Percentiles rank a stretch among this genome's conserved stretches.
phyloP scores from a whole-genome alignment of 2,329 filamentous ascomycete genomes.

The Sclerotinia trifoliorum region DNA sequence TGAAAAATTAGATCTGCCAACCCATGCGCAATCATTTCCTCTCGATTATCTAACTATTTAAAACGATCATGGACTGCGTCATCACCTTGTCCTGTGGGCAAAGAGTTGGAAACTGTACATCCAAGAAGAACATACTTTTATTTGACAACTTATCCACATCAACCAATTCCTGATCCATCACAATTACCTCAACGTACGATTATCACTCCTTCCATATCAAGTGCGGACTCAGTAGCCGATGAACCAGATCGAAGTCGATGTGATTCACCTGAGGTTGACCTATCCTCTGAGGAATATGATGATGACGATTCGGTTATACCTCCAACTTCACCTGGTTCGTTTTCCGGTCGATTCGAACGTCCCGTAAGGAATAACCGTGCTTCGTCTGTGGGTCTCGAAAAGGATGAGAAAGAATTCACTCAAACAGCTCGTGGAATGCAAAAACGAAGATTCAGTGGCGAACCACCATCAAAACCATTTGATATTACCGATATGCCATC shows the following conservation, averaged over 20 bases:
- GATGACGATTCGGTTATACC: conserved; percentile 64
- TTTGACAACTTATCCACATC: conserved; percentile 81
- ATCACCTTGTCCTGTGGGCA: conserved; percentile 82
- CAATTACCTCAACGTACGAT: conserved; percentile 57
- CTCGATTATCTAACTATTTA: conserved; percentile 82
- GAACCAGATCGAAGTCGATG: conserved; percentile 55
- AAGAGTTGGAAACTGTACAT: conserved; percentile 88
- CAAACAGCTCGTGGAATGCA: conserved; percentile 83
- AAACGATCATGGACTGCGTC: conserved; percentile 80
- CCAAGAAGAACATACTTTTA: conserved; percentile 96
- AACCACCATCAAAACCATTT: conserved; percentile 48
- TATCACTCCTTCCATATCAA: conserved; percentile 82
- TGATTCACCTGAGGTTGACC: conserved; percentile 81
- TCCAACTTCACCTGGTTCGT: conserved; percentile 62
- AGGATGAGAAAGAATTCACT: conserved; percentile 94
- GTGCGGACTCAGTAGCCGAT: conserved; percentile 64
- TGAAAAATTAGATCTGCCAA: conserved; percentile 74
- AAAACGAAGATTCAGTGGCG: conserved; percentile 56
- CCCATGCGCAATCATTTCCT: conserved; percentile 91
- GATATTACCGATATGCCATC: conserved; percentile 32
- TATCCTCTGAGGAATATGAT: conserved; percentile 84
- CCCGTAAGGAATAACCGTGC: conserved; percentile 64
- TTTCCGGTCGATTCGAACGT: conserved; percentile 49
- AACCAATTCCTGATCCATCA: conserved; percentile 70
- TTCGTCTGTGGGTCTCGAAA: conserved; percentile 86